These are phyloP conservation scores for Vigna unguiculata DNA, from an alignment of 306 rosid species.

Conservation along the genomic window DNA sequence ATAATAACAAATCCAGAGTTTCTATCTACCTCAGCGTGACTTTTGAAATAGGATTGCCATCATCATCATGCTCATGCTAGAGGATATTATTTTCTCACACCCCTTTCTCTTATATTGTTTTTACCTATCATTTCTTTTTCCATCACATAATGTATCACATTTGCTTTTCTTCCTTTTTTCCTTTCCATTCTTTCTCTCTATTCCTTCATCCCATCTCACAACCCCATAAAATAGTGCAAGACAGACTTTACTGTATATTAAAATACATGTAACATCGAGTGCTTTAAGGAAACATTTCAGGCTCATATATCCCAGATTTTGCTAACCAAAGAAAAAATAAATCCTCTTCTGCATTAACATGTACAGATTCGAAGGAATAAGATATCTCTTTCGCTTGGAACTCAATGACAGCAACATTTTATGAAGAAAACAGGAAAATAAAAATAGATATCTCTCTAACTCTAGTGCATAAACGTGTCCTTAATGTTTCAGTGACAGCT, in stretches of 20 bases:
- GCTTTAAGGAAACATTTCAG: not conserved
- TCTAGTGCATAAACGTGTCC: slow-evolving; percentile 3
- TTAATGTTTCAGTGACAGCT: slow-evolving; percentile 39
- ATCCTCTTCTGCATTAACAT: not conserved
- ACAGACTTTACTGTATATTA: not conserved
- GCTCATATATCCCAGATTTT: slow-evolving; percentile 9
- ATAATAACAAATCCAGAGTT: not conserved
- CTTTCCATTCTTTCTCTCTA: not conserved
- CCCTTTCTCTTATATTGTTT: not conserved
- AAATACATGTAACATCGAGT: slow-evolving; percentile 6
- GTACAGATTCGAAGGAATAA: not conserved
- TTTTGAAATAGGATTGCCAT: slow-evolving; percentile 15
- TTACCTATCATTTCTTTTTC: not conserved
- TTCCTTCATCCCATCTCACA: not conserved
- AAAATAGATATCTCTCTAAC: slow-evolving; percentile 7
- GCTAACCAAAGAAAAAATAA: not conserved
- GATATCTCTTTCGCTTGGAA: not conserved
- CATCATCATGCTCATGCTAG: not conserved
- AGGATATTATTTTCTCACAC: not conserved
- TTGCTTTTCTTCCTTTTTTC: not conserved
- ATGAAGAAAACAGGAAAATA: not conserved
- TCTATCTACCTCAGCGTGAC: slow-evolving; percentile 15
- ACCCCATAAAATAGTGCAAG: not conserved
- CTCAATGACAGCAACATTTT: slow-evolving; percentile 22
- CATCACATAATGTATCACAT: not conserved